Conservation (phyloP, 1,284 basidiomycete species). For the Lignosus rhinocerotis region DNA sequence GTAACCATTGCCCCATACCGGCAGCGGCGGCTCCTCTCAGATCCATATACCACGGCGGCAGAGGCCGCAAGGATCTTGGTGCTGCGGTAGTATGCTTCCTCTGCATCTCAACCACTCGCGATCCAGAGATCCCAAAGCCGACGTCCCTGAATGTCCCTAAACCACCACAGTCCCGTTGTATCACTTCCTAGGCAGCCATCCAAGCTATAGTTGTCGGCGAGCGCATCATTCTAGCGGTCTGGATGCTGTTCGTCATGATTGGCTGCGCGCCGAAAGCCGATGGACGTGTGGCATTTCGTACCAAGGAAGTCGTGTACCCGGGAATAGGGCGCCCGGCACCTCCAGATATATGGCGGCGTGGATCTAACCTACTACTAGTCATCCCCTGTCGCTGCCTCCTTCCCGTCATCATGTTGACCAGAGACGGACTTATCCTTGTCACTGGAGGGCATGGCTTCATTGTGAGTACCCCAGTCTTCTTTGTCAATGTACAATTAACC, state of each 20-base stretch:
- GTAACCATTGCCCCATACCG: not conserved
- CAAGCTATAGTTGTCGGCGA: not conserved
- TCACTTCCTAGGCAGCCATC: not conserved
- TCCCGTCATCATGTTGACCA: constrained; percentile 3
- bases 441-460: constrained; percentile 60
- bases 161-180: not conserved
- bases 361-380: not conserved
- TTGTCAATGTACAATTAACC: constrained; percentile 2
- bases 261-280: no score
- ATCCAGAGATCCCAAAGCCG: not conserved
- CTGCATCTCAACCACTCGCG: not conserved
- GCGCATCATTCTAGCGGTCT: not conserved
- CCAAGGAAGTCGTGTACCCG: no score
- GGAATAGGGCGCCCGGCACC: not conserved
- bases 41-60: no score
- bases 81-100: not conserved
- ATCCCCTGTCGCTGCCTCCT: not conserved
- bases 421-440: constrained; percentile 39
- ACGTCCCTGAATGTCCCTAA: not conserved
- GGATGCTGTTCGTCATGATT: no score
- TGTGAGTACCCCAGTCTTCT: constrained; percentile 35
- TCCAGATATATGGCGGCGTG: not conserved
- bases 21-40: not conserved
- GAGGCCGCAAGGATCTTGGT: not conserved
- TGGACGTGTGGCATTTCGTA: no score